These are phyloP conservation scores for Aspergillus viridinutans DNA, from an alignment of 2,329 filamentous ascomycete genomes.

Conservation along the genomic window DNA sequence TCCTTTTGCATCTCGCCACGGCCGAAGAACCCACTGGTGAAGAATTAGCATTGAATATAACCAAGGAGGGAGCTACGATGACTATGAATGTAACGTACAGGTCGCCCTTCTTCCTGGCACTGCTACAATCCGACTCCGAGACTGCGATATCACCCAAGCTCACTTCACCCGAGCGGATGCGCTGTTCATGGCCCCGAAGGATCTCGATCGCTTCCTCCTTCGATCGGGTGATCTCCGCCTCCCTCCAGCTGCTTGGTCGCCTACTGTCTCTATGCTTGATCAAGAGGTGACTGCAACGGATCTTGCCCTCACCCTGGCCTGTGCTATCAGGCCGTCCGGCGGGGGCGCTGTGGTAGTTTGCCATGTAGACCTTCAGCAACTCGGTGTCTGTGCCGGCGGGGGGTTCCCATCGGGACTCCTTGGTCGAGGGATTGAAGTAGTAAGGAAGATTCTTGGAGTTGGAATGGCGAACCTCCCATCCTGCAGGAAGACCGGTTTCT, in stretches of 20 bases:
- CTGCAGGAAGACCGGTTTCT: conserved; percentile 74
- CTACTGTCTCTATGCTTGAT: conserved; percentile 90
- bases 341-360: conserved; percentile 67
- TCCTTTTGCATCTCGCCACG: conserved; percentile 97
- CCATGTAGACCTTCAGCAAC: conserved; percentile 92
- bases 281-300: conserved; percentile 85
- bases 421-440: conserved; percentile 88
- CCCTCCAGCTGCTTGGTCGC: conserved; percentile 87
- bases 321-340: conserved; percentile 27
- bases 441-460: conserved; percentile 98
- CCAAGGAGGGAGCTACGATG: not conserved
- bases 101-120: conserved; percentile 88
- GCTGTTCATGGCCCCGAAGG: conserved; percentile 68
- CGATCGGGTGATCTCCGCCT: conserved; percentile 79
- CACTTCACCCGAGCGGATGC: conserved; percentile 66
- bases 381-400: conserved; percentile 84
- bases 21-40: conserved; percentile 75
- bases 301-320: conserved; percentile 67
- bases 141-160: conserved; percentile 78
- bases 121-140: conserved; percentile 92
- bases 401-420: conserved; percentile 93
- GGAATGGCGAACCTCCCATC: conserved; percentile 95
- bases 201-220: conserved; percentile 83
- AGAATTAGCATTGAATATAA: conserved; percentile 12
- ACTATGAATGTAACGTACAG: conserved; percentile 52